Base-by-base conservation (phyloP, 768 basidiomycete genomes). In the Boletus insuetus region DNA sequence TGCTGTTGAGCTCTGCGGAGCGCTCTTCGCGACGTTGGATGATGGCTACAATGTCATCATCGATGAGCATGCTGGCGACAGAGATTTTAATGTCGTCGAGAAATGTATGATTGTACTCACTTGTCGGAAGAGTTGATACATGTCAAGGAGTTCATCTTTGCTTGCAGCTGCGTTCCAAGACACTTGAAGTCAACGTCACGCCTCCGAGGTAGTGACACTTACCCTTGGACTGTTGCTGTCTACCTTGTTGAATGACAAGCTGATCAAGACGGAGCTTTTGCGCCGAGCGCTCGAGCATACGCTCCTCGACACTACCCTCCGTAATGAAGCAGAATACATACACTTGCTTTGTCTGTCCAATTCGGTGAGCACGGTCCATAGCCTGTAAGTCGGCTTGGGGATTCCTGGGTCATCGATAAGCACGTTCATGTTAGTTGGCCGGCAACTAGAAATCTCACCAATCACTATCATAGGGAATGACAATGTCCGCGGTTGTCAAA, bases 321-420 rank as follows among this genome's bases (percentile, higher is more conserved):
- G 85, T 89, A 34, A 96, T 83, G 8, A 98, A 80, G 35, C 95
- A 81, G 75, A 92, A 96, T 46, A 97, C 86, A 41, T 97, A 78
- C 35, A 97, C 94, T 2, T 94, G 93, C 60, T 79, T 86, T 26
- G 84, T 97, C 73, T 98, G 96, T 6, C 96, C 96, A 46, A 99
- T 98, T 20, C 95, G 84, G 70, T 99, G 96, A 0, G 94, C 94
- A 54, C 94, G 90, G 67, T 98, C 94, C 96, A 97, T 98, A 6
- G 97, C 97, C 69, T 99, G 97, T 44, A 99, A 73, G 76, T 99
- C 97, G 3, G 96, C 97, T 74, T 99, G 97, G 2, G 97, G 96
- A 70, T 98, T 99, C 94, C 89, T 93, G 39, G 60, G 19, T 42
- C 7, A 44, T 26, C 20, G 44, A 47, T 64, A n/a, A 59, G 53